A percentile compares a stretch with the other conserved stretches of the same genome.
Evolutionary conservation across 176 grass and related monocot genomes (phyloP).

Genomic region (Oryza meridionalis): DNA sequence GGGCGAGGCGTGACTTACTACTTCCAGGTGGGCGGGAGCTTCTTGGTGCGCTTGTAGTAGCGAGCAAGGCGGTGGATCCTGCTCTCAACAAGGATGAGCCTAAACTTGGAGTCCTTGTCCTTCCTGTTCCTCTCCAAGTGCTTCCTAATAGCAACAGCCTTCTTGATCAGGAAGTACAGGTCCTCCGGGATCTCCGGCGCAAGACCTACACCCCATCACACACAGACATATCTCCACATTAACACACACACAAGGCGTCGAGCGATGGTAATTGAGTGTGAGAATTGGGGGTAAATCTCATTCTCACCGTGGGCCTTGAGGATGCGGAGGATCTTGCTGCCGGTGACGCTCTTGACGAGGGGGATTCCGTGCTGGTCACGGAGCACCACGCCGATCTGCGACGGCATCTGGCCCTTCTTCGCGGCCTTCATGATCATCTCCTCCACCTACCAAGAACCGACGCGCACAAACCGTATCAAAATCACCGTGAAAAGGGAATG

Average conservation of each 20-base stretch:
- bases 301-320: constrained; percentile 81
- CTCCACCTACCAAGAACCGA: constrained; percentile 46
- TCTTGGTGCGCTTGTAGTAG: constrained; percentile 98
- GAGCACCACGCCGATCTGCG: constrained; percentile 81
- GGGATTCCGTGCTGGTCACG: constrained; percentile 90
- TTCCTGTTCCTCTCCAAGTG: constrained; percentile 96
- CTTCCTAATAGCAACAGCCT: constrained; percentile 92
- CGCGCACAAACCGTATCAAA: not conserved
- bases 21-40: constrained; percentile 90
- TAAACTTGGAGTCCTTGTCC: constrained; percentile 94
- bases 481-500: not conserved
- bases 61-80: constrained; percentile 95
- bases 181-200: constrained; percentile 91
- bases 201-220: constrained; percentile 38
- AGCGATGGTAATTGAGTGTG: not conserved
- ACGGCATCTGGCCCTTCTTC: constrained; percentile 83
- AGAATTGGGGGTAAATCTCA: not conserved
- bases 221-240: not conserved
- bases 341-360: constrained; percentile 72
- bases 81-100: constrained; percentile 91
- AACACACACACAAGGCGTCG: not conserved
- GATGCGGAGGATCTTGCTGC: constrained; percentile 93
- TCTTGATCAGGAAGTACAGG: constrained; percentile 90
- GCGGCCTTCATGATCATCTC: constrained; percentile 92
- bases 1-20: constrained; percentile 57